phyloP scores from a whole-genome alignment of 306 rosid species.

The Malus sylvestris region DNA sequence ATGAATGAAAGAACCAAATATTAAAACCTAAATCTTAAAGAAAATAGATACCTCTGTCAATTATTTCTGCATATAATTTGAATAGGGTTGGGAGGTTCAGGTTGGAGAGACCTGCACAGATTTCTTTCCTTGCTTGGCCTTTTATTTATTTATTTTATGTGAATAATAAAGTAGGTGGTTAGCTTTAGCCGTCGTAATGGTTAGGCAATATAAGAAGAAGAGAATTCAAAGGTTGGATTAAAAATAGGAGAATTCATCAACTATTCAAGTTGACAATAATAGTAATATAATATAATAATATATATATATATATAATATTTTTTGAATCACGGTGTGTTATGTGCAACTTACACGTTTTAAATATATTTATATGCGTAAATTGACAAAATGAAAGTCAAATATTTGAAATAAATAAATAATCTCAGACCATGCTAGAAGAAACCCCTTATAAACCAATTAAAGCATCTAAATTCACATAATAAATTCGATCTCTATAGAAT shows the following conservation, averaged over 20 bases:
- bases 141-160: neutral
- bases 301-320: neutral
- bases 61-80: neutral
- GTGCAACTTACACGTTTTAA: too few relatives aligned
- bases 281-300: too few relatives aligned
- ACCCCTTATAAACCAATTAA: too few relatives aligned
- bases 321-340: too few relatives aligned
- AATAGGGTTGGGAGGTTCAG: neutral
- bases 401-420: too few relatives aligned
- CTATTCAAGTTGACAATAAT: neutral
- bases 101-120: neutral
- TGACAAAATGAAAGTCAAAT: too few relatives aligned
- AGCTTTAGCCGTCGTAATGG: neutral
- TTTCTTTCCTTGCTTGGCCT: neutral
- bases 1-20: neutral
- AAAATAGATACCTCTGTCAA: neutral
- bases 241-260: neutral
- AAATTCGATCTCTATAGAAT: too few relatives aligned
- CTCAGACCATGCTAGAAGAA: too few relatives aligned
- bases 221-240: neutral
- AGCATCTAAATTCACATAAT: too few relatives aligned
- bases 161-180: neutral
- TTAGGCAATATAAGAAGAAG: neutral
- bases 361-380: too few relatives aligned
- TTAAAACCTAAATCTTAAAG: neutral